Base-by-base conservation (phyloP, 495 filamentous ascomycete genomes). In the Xylaria grammica region DNA sequence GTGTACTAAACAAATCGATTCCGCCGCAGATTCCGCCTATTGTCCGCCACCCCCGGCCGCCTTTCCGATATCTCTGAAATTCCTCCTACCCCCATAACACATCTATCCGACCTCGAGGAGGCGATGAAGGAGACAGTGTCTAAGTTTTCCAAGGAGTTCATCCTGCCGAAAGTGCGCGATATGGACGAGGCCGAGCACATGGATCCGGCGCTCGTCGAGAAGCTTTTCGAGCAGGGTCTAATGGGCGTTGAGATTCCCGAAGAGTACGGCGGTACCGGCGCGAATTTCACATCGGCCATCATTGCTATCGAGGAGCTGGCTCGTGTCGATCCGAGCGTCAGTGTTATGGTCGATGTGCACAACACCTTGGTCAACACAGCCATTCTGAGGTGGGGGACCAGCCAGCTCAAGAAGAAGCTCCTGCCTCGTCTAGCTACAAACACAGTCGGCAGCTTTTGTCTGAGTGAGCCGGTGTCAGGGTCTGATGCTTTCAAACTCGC, bases 161-260 rank as follows among this genome's bases (percentile, higher is more conserved):
- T 99, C 63, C 84, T 92, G 50, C 96, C 95, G 36, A 96, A 95
- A 77, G 93, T 93, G 10, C 91, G 95, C 24, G 93, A 96, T 27
- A 99, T 99, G 95, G 95, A 99, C 72, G 95, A 99, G 81, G 89
- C 90, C 29, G 95, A 99, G 82, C 76, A 81, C 8, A 99, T 99
- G 95, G 96, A 99, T 78, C 85, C 89, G 0, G 74, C 84, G 3
- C 74, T 99, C 29, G 89, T 99, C 17, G 93, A 97, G 78, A 89
- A 93, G 76, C 84, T 97, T 32, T 99, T 99, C 71, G 95, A 98
- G 80, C 94, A 98, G 77, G 95, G 95, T 4, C 74, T 99, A 10
- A 99, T 99, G 95, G 90, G 95, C 55, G 86, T 99, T 58, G 95
- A 99, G 80, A 93, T 99, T 24, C 94, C 94, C 27, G 96, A 99